Evolutionary conservation across 2,329 filamentous ascomycete species (phyloP).

Genomic region (Ophiobolus disseminans): DNA sequence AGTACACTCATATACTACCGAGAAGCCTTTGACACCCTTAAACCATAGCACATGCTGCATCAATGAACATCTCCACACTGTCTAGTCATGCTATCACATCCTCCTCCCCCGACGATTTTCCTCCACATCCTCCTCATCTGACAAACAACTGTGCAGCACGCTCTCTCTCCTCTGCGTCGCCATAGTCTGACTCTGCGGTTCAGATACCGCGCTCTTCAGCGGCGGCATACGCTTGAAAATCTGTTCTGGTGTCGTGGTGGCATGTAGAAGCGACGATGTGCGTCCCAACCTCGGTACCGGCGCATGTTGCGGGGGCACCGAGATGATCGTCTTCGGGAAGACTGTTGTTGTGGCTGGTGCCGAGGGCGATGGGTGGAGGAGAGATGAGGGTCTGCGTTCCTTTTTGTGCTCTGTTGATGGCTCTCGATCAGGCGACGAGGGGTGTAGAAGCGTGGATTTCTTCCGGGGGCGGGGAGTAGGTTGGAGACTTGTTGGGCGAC

Average conservation of each 20-base stretch:
- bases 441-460: slow-evolving; percentile 6
- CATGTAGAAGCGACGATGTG: slow-evolving; percentile 25
- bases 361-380: no score
- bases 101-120: background rate
- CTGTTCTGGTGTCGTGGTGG: no score
- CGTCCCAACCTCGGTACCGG: no score
- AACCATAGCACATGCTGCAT: no score
- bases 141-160: slow-evolving; percentile 9
- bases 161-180: background rate
- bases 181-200: background rate
- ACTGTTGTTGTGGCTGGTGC: no score
- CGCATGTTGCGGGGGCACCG: no score
- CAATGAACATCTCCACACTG: no score
- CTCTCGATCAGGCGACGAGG: background rate
- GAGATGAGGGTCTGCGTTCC: background rate
- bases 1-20: no score
- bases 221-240: background rate
- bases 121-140: slow-evolving; percentile 10
- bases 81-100: background rate
- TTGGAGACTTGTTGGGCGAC: slow-evolving; percentile 2
- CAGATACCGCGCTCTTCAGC: background rate
- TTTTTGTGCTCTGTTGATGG: background rate
- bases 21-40: no score
- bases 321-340: no score
- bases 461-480: background rate